Evolutionary conservation across 805 yeast genomes (phyloP), one percentile per base, ranked within the genome.

Genomic region (Kazachstania kunashirensis): DNA sequence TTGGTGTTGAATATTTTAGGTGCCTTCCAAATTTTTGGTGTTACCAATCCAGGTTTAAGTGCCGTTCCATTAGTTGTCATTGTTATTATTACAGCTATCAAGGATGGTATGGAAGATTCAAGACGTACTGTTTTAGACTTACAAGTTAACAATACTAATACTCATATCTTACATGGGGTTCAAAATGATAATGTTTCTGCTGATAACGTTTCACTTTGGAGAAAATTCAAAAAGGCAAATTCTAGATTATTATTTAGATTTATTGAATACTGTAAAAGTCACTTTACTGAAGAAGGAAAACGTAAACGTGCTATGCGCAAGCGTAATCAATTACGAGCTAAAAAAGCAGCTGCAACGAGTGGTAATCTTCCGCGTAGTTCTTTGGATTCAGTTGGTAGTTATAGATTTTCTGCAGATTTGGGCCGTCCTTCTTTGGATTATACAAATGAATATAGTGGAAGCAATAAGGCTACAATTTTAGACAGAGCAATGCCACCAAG

Each of bases 71-170:
- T 83, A 54, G 77, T 82, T 57, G 89, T 79, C 30, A 82, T 83
- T 60, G 84, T 83, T 18, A 55, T 66, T 8, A 69, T 83, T 31
- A 83, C 94, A 1, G 88, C 85, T 0, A 65, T 79, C 40, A 80
- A 80, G 49, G 94, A 83, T 60, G 92, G 84, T 1, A 61, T 83
- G 30, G 94, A 83, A 58, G 94, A 83, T 57, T 80, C 84, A 8
- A 66, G 85, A 56, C 70, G 94, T 61, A 77, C 85, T 0, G 65
- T 70, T 2, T 61, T 77, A 28, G 94, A 83, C 59, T 59, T 79
- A 54, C 85, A 82, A 56, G 75, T 83, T 25, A 83, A 83, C 55
- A 83, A 83, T 55, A 82, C 81, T 34, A 62, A 67, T 24, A 79
- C 86, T 0, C 85, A 80, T 53, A 73, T 79, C 31, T 63, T 82